Evolutionary conservation across 345 rosid species (phyloP), one percentile per base, ranked within the genome.

Genomic region (Salix caprea): DNA sequence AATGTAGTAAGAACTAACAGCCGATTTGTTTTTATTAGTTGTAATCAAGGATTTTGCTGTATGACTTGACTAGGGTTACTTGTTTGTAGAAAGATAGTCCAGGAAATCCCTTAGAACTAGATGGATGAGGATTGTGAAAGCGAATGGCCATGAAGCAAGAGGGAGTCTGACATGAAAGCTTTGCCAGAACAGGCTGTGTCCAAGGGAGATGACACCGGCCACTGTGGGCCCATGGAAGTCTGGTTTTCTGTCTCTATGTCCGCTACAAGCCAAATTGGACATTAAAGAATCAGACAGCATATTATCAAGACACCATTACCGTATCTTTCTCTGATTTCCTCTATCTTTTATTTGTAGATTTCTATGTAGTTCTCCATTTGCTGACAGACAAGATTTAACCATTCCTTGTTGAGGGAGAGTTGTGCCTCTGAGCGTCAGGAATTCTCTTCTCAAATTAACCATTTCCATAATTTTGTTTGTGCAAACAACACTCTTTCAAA

Each of bases 191-290:
- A 76, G 83, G 78, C 58, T 73, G 85, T 54, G 58, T 50, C 30
- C 6, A 37, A 67, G 70, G 67, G 80, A 79, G 80, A 76, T 21
- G 71, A 77, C 74, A 76, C 16, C 28, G 78, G 83, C 73, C 73
- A 58, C 56, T 73, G 80, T 69, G 65, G 81, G 80, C 48, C 72
- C 52, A 24, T 26, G 8, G 65, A 71, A 32, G 30, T 73, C 60
- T 76, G 78, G 28, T 66, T 64, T 65, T 72, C 28, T 83, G 85
- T 78, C 82, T 75, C 40, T 54, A 66, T 82, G 82, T 78, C 70
- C 44, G 70, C 50, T n/a, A 48, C 16, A 52, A 6, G 44, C 71
- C 67, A 50, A 50, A 2, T 71, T 78, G 69, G 16, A 70, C 4
- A 24, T 36, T 42, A 67, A 34, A 60, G 14, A 56, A 54, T 73